Evolutionary conservation across 2,329 filamentous ascomycete genomes (phyloP).

Genomic region (Xylariaceae sp.): DNA sequence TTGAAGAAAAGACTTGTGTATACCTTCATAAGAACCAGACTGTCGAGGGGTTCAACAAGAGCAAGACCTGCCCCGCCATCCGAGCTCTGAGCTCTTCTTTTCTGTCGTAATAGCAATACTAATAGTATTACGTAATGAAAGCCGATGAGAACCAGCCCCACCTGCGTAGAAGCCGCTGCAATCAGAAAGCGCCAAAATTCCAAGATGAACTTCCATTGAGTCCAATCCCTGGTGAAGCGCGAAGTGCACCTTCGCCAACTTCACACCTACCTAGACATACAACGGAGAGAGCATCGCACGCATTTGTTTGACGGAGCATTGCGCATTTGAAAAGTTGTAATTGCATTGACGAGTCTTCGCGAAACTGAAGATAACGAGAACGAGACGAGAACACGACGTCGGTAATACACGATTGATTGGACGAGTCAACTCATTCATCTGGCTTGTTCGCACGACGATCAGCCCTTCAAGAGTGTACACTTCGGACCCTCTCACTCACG

Average conservation of each 20-base stretch:
- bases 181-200: conserved; percentile 20
- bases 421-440: no score
- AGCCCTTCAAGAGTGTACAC: no score
- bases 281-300: no score
- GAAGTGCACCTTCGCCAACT: background rate
- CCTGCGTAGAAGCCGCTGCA: conserved; percentile 13
- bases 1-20: background rate
- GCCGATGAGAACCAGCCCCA: conserved; percentile 3
- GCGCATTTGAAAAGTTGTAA: background rate
- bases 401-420: no score
- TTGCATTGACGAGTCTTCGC: no score
- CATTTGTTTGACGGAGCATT: background rate
- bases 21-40: no score
- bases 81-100: conserved; percentile 1
- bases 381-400: no score
- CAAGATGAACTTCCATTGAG: background rate
- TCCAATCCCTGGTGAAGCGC: no score
- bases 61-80: conserved; percentile 11
- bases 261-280: background rate
- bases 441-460: no score
- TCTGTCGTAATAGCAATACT: background rate
- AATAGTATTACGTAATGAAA: background rate
- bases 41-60: no score
- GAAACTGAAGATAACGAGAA: no score
- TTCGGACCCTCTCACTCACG: background rate